phyloP scores from a whole-genome alignment of 2,329 filamentous ascomycete species.

The Byssothecium circinans region DNA sequence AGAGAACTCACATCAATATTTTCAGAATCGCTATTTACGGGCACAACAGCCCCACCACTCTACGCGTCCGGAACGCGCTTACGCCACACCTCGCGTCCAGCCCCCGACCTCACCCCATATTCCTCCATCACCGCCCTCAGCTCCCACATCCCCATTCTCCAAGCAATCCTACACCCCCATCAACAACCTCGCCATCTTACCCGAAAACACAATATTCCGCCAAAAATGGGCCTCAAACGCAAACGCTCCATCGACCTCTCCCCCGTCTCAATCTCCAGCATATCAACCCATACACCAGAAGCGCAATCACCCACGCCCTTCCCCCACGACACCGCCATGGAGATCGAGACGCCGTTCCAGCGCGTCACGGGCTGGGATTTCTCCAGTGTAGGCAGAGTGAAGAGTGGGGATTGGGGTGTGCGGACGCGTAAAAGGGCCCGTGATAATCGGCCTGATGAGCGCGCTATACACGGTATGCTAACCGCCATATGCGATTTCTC shows the following conservation, averaged over 20 bases:
- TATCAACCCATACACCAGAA: constrained; percentile 34
- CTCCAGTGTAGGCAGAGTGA: constrained; percentile 25
- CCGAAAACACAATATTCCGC: not conserved
- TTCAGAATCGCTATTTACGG: too few species aligned
- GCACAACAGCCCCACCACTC: too few species aligned
- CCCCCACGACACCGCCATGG: constrained; percentile 26
- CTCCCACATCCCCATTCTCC: not conserved
- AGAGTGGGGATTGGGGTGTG: constrained; percentile 51
- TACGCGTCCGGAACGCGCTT: constrained; percentile 13
- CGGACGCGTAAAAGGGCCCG: constrained; percentile 62
- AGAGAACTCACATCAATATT: too few species aligned
- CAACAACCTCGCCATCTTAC: not conserved
- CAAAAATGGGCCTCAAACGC: constrained; percentile 59
- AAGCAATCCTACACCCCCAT: not conserved
- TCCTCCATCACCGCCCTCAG: constrained; percentile 4
- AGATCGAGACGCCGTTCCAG: constrained; percentile 21
- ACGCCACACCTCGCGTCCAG: constrained; percentile 15
- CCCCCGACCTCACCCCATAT: not conserved
- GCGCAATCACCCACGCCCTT: constrained; percentile 31
- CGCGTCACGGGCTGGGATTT: constrained; percentile 29
- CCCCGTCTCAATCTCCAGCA: constrained; percentile 47
- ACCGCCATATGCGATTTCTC: too few species aligned
- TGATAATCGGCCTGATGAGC: constrained; percentile 60
- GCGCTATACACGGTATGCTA: constrained; percentile 55
- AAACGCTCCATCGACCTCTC: constrained; percentile 57